phyloP scores from a whole-genome alignment of 148 eudicot genomes.

The Nepenthes mirabilis region DNA sequence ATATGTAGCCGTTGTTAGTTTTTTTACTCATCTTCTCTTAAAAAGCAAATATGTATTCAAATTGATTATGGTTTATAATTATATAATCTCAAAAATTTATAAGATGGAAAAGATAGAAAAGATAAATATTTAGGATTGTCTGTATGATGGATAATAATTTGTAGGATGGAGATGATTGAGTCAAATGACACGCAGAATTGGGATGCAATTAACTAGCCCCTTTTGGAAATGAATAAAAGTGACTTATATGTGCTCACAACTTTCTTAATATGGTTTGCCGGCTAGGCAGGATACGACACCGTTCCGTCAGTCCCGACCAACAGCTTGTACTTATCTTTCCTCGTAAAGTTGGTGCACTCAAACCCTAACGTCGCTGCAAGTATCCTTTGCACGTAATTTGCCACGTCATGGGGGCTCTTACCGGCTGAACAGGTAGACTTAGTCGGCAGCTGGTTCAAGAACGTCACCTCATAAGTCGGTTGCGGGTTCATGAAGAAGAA shows the following conservation, averaged over 20 bases:
- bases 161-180: no score
- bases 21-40: no score
- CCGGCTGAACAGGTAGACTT: conserved; percentile 90
- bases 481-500: conserved; percentile 94
- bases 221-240: conserved; percentile 18
- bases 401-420: conserved; percentile 81
- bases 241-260: conserved; percentile 21
- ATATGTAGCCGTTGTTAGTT: no score
- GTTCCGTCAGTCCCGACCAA: conserved; percentile 82
- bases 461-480: conserved; percentile 80
- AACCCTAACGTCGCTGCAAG: conserved; percentile 80
- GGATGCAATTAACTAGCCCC: no score
- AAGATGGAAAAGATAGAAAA: no score
- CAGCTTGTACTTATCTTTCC: conserved; percentile 77
- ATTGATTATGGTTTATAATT: no score
- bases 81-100: no score
- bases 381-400: conserved; percentile 80
- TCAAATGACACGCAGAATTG: no score
- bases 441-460: conserved; percentile 63
- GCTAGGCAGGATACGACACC: conserved; percentile 22
- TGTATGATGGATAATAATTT: no score
- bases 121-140: no score
- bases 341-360: conserved; percentile 73
- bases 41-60: no score
- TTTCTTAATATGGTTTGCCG: conserved; percentile 14